phyloP scores from a whole-genome alignment of 257 asterid species.

The Echites panduratus region DNA sequence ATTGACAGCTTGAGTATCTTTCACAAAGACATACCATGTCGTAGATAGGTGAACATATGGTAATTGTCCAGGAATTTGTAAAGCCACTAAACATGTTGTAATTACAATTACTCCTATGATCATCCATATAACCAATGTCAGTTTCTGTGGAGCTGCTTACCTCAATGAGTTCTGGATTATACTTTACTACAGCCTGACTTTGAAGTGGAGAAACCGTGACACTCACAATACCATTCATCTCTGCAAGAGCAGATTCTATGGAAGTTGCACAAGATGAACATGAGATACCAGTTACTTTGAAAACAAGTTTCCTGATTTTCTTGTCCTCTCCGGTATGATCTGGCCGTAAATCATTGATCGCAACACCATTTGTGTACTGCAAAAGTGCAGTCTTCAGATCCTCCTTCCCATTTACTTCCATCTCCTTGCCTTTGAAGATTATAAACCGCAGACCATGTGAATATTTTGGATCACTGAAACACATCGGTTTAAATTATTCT shows the following conservation, averaged over 20 bases:
- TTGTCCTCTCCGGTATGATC: slow-evolving; percentile 28
- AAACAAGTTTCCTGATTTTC: slow-evolving; percentile 61
- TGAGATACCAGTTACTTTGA: slow-evolving; percentile 77
- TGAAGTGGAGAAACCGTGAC: slow-evolving; percentile 80
- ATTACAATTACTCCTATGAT: background rate
- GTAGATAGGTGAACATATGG: no score
- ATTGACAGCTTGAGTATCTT: background rate
- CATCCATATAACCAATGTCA: background rate
- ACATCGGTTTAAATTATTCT: background rate
- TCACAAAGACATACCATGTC: background rate
- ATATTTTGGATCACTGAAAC: background rate
- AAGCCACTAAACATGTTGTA: background rate
- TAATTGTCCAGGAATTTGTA: background rate
- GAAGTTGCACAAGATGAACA: slow-evolving; percentile 88
- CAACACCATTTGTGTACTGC: slow-evolving; percentile 44
- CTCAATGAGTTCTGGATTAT: slow-evolving; percentile 52
- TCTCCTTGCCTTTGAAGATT: slow-evolving; percentile 18
- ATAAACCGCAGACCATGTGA: background rate
- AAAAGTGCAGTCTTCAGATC: slow-evolving; percentile 67
- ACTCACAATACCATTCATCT: slow-evolving; percentile 61
- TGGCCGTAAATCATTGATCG: slow-evolving; percentile 28
- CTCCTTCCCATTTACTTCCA: slow-evolving; percentile 64
- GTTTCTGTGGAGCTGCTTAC: slow-evolving; percentile 56
- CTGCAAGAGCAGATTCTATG: slow-evolving; percentile 67
- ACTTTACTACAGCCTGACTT: slow-evolving; percentile 92